Conservation (phyloP, 345 rosid species). For the Euphorbia pulcherrima region DNA sequence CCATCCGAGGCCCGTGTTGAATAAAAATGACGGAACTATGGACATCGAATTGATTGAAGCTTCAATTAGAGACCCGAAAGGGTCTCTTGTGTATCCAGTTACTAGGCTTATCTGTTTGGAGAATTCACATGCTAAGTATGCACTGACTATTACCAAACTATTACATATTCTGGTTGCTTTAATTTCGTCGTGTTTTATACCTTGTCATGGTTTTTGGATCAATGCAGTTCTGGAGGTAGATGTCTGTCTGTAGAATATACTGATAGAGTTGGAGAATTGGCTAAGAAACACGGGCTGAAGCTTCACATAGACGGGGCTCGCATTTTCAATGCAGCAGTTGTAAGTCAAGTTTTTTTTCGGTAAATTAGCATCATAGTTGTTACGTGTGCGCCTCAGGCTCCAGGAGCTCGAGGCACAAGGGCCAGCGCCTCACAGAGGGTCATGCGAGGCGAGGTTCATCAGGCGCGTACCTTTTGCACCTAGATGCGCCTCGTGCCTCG, state of each 20-base stretch:
- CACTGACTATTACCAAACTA: neutral
- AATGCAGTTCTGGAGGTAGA: constrained; percentile 78
- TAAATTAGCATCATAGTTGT: too few species aligned
- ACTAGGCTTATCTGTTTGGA: constrained; percentile 92
- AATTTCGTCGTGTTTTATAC: neutral
- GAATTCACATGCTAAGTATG: constrained; percentile 88
- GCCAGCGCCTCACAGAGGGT: too few species aligned
- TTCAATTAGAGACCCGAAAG: constrained; percentile 61
- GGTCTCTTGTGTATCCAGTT: constrained; percentile 71
- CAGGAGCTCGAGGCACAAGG: too few species aligned
- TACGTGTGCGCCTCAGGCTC: too few species aligned
- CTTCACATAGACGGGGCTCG: too few species aligned
- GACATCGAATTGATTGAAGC: constrained; percentile 65
- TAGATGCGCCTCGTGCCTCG: too few species aligned
- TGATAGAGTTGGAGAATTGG: constrained; percentile 68
- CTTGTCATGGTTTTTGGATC: constrained; percentile 9
- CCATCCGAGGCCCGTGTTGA: constrained; percentile 75
- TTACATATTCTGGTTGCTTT: neutral
- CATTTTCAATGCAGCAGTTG: constrained; percentile 81
- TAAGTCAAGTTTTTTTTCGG: constrained; percentile 50
- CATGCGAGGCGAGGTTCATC: too few species aligned
- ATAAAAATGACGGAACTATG: constrained; percentile 80
- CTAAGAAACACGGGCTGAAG: constrained; percentile 73
- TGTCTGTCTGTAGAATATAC: constrained; percentile 67
- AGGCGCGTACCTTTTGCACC: too few species aligned